Conservation (phyloP, 768 basidiomycete genomes). For the Amanita exitialis region DNA sequence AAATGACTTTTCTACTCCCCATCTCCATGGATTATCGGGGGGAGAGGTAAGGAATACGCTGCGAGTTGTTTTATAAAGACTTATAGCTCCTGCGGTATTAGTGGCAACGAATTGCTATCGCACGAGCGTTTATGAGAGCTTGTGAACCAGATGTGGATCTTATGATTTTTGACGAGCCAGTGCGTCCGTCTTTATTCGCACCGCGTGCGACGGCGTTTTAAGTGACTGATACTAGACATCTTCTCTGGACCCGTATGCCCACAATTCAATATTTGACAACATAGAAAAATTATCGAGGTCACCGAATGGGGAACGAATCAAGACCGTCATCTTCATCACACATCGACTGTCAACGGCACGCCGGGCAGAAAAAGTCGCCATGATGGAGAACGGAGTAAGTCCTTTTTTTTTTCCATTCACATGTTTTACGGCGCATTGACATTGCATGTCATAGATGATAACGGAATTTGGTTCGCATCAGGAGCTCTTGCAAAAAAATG, state of each 20-base stretch:
- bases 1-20: conserved; percentile 17
- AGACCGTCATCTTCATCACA: conserved; percentile 77
- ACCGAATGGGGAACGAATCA: conserved; percentile 44
- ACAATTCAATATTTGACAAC: conserved; percentile 71
- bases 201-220: conserved; percentile 4
- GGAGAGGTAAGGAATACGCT: conserved; percentile 53
- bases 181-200: conserved; percentile 23
- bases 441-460: conserved; percentile 37
- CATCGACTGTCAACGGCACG: conserved; percentile 76
- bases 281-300: conserved; percentile 55
- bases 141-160: conserved; percentile 67
- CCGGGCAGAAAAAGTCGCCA: conserved; percentile 77
- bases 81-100: conserved; percentile 16
- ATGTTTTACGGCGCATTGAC: conserved; percentile 6
- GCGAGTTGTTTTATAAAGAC: conserved; percentile 2
- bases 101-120: conserved; percentile 86
- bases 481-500: conserved; percentile 47
- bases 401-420: conserved; percentile 3
- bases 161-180: conserved; percentile 79
- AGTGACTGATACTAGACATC: conserved; percentile 43
- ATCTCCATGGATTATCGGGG: conserved; percentile 66
- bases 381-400: conserved; percentile 71
- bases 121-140: conserved; percentile 82
- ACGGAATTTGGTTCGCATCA: conserved; percentile 71
- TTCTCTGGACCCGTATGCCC: conserved; percentile 70